phyloP scores from a whole-genome alignment of 176 grass and related monocot species.

The Ampelocalamus luodianensis region DNA sequence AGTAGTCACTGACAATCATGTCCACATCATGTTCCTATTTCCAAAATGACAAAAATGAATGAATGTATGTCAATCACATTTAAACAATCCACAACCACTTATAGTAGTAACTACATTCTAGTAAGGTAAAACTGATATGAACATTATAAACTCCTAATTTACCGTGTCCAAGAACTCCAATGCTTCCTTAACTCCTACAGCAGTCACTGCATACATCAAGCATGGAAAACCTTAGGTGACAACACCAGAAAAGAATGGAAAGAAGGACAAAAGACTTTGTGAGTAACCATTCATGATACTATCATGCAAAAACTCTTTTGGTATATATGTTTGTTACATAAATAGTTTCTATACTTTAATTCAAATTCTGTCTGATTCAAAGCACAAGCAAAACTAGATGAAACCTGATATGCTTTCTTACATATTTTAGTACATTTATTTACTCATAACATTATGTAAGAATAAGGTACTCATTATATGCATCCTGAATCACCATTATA shows the following conservation, averaged over 20 bases:
- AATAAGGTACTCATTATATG: not conserved
- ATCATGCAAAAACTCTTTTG: not conserved
- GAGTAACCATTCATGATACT: not conserved
- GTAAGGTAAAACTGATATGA: not conserved
- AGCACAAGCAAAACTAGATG: not conserved
- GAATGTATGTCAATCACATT: not conserved
- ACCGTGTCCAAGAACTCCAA: not conserved
- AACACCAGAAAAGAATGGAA: not conserved
- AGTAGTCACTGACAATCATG: not conserved
- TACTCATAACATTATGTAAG: not conserved
- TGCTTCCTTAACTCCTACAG: not conserved
- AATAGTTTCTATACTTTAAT: not conserved
- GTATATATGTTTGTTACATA: not conserved
- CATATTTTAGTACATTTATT: not conserved
- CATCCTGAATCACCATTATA: not conserved
- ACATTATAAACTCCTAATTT: not conserved
- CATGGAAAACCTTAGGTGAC: not conserved
- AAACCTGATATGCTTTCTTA: not conserved
- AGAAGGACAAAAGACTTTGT: not conserved
- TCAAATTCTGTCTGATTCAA: not conserved
- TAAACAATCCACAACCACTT: not conserved
- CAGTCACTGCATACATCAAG: slow-evolving; percentile 5
- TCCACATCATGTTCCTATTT: slow-evolving; percentile 25
- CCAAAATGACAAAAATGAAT: not conserved
- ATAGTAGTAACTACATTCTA: not conserved